These are phyloP conservation scores for Darksidea phi DNA, from an alignment of 495 filamentous ascomycete genomes.

Conservation along the genomic window DNA sequence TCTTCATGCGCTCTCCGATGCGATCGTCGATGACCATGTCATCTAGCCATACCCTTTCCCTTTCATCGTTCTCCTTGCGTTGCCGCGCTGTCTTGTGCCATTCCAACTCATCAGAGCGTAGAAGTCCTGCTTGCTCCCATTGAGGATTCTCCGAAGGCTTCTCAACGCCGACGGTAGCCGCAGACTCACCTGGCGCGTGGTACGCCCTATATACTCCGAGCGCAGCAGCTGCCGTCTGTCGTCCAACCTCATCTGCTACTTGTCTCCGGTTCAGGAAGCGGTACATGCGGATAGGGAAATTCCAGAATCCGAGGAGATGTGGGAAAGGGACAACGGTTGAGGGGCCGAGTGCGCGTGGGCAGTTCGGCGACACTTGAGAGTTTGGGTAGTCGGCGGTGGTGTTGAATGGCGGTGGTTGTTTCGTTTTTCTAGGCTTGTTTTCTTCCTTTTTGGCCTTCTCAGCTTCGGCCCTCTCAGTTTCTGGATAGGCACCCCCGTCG, in stretches of 20 bases:
- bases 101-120: conserved; percentile 75
- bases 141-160: neutral
- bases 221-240: conserved; percentile 82
- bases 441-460: conserved; percentile 43
- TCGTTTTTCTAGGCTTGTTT: conserved; percentile 53
- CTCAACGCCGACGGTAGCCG: neutral
- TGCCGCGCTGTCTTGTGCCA: conserved; percentile 83
- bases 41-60: conserved; percentile 67
- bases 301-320: conserved; percentile 89
- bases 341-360: conserved; percentile 64
- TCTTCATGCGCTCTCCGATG: conserved; percentile 77
- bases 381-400: conserved; percentile 64
- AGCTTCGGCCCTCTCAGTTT: conserved; percentile 46
- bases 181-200: conserved; percentile 31
- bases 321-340: conserved; percentile 74
- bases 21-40: conserved; percentile 75
- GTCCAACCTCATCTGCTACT: conserved; percentile 82
- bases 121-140: conserved; percentile 69
- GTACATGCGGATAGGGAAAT: conserved; percentile 80
- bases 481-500: conserved; percentile 45
- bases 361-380: conserved; percentile 56
- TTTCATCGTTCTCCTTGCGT: conserved; percentile 48
- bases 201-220: conserved; percentile 61
- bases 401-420: conserved; percentile 64
- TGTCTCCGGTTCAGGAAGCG: conserved; percentile 85